Conservation (phyloP, 2,329 filamentous ascomycete species). For the Aspergillus costaricaensis region DNA sequence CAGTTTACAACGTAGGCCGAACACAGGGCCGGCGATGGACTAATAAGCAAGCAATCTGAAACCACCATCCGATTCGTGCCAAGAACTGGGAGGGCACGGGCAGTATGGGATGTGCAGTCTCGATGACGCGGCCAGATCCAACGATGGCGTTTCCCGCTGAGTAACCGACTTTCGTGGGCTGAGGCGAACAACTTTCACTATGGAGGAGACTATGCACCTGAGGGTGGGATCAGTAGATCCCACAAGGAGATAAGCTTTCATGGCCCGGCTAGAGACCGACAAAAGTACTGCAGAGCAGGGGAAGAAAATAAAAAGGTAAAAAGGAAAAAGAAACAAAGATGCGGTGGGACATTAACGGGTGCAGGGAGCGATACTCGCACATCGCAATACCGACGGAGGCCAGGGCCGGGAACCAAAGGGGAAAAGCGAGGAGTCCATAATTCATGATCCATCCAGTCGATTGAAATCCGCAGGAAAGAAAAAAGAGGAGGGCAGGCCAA, state of each 20-base stretch:
- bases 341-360: not conserved
- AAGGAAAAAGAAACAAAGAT: not conserved
- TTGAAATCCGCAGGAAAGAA: not conserved
- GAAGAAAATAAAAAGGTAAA: too few species aligned
- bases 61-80: slow-evolving; percentile 7
- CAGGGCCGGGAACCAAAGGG: not conserved
- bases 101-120: slow-evolving; percentile 4
- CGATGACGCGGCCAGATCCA: slow-evolving; percentile 9
- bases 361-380: not conserved
- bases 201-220: not conserved
- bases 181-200: not conserved
- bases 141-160: not conserved
- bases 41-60: slow-evolving; percentile 6
- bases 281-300: not conserved
- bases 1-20: slow-evolving; percentile 5
- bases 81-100: slow-evolving; percentile 4
- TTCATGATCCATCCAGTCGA: not conserved
- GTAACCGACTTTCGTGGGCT: not conserved
- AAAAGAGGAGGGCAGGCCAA: slow-evolving; percentile 1
- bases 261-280: not conserved
- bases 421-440: not conserved
- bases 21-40: not conserved
- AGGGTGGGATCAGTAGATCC: not conserved
- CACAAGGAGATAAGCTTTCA: too few species aligned
- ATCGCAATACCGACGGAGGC: slow-evolving; percentile 1